These are phyloP conservation scores for Entomortierella lignicola DNA, from an alignment of 192 early-diverging fungal genomes.

Conservation along the genomic window DNA sequence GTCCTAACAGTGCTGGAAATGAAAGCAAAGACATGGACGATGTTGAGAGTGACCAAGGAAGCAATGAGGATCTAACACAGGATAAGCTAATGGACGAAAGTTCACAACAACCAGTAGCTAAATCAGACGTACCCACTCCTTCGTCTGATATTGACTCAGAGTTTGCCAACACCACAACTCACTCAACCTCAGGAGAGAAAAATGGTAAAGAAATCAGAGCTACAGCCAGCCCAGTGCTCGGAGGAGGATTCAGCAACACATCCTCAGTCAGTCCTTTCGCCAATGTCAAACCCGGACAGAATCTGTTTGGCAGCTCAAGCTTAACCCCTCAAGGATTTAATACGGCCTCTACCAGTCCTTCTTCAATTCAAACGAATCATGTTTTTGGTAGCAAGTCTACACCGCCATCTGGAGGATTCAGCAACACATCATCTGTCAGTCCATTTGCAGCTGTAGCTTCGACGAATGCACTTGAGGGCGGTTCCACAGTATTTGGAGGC, in stretches of 20 bases:
- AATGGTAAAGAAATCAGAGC: slow-evolving; percentile 12
- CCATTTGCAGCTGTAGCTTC: slow-evolving; percentile 29
- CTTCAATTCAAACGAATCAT: slow-evolving; percentile 17
- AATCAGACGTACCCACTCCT: neutral
- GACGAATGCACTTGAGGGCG: slow-evolving; percentile 32
- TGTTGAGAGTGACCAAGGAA: slow-evolving; percentile 43
- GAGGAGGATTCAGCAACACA: slow-evolving; percentile 28
- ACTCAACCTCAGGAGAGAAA: neutral
- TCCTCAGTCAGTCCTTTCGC: slow-evolving; percentile 41
- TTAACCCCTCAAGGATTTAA: slow-evolving; percentile 10
- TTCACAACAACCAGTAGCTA: slow-evolving; percentile 5
- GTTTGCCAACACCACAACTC: slow-evolving; percentile 1
- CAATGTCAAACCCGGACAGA: slow-evolving; percentile 18
- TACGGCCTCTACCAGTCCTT: slow-evolving; percentile 28
- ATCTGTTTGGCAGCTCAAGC: slow-evolving; percentile 42
- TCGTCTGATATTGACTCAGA: neutral
- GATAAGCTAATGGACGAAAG: slow-evolving; percentile 36
- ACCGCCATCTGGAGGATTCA: slow-evolving; percentile 27
- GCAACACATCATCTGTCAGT: slow-evolving; percentile 36
- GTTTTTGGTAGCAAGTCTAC: slow-evolving; percentile 29
- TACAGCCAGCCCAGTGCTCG: slow-evolving; percentile 6
- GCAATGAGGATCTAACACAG: slow-evolving; percentile 15
- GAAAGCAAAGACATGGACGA: slow-evolving; percentile 51
- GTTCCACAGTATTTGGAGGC: too few species aligned
- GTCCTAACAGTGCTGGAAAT: neutral